Conservation (phyloP, 176 grass and related monocot genomes). For the Phyllostachys edulis region DNA sequence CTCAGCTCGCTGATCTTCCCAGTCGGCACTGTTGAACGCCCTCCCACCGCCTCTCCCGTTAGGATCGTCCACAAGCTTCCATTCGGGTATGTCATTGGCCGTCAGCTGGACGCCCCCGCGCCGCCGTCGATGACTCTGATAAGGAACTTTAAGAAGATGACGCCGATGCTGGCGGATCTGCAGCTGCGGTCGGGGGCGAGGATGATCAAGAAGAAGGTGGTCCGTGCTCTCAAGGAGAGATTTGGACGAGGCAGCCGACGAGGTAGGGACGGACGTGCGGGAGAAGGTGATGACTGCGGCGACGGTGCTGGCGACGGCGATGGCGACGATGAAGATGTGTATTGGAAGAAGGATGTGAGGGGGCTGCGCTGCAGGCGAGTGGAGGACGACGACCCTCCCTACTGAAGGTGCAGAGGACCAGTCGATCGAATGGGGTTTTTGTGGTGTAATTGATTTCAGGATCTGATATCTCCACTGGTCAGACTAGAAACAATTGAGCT, state of each 20-base stretch:
- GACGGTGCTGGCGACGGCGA: neutral
- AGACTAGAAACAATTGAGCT: neutral
- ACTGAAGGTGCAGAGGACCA: neutral
- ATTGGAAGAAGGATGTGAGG: slow-evolving; percentile 36
- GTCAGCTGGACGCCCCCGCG: neutral
- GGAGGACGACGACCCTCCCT: neutral
- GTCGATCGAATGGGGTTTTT: neutral
- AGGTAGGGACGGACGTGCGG: neutral
- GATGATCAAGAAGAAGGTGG: neutral
- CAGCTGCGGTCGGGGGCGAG: neutral
- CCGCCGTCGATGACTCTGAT: neutral
- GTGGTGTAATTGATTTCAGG: neutral
- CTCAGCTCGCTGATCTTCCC: slow-evolving; percentile 26
- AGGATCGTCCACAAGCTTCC: slow-evolving; percentile 29
- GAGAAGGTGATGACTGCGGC: neutral
- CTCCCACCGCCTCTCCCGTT: neutral
- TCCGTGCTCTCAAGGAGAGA: neutral
- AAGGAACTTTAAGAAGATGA: neutral
- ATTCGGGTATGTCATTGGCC: slow-evolving; percentile 34
- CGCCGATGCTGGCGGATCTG: neutral
- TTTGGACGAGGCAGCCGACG: neutral
- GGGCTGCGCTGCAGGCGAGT: slow-evolving; percentile 25
- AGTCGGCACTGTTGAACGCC: neutral
- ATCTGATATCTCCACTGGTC: neutral
- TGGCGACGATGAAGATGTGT: slow-evolving; percentile 14